Percentiles rank a stretch among this genome's conserved stretches.
Evolutionary conservation across 2,329 filamentous ascomycete species (phyloP).

Genomic region (Blastomyces silverae): DNA sequence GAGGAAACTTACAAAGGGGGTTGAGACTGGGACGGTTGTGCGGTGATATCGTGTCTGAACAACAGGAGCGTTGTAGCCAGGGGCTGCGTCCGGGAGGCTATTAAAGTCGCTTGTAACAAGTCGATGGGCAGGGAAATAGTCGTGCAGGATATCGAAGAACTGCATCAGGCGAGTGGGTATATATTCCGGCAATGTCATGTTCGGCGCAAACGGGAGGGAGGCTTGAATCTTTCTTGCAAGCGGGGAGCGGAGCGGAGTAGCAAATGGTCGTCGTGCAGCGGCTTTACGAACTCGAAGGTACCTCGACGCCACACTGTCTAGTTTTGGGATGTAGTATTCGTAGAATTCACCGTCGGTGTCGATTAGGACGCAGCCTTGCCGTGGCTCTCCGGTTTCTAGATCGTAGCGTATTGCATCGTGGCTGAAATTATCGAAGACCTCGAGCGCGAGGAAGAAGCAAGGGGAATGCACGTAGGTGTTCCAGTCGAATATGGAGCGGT

Average conservation of each 20-base stretch:
- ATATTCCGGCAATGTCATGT: constrained; percentile 80
- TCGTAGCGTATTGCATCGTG: constrained; percentile 95
- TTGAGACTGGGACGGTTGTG: constrained; percentile 79
- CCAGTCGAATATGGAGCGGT: constrained; percentile 94
- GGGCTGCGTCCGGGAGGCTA: constrained; percentile 70
- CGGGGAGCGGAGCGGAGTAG: constrained; percentile 41
- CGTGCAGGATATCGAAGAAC: constrained; percentile 86
- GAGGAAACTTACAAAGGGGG: constrained; percentile 64
- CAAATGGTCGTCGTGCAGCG: constrained; percentile 48
- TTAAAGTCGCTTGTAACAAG: constrained; percentile 89
- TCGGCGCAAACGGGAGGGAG: constrained; percentile 62
- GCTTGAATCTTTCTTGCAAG: constrained; percentile 57
- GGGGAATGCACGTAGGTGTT: constrained; percentile 76
- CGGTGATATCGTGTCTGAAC: constrained; percentile 91
- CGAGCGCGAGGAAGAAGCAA: constrained; percentile 95
- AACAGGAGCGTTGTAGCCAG: constrained; percentile 83
- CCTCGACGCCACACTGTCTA: constrained; percentile 75
- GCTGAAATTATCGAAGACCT: constrained; percentile 97
- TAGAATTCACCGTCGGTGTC: constrained; percentile 82
- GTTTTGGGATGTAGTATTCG: constrained; percentile 76
- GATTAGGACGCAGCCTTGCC: constrained; percentile 85
- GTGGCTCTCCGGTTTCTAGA: constrained; percentile 66
- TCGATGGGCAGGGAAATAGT: constrained; percentile 83
- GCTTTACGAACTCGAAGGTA: constrained; percentile 80
- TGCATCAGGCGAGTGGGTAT: constrained; percentile 92